Evolutionary conservation across 306 rosid species (phyloP).

Genomic region (Ammopiptanthus mongolicus): DNA sequence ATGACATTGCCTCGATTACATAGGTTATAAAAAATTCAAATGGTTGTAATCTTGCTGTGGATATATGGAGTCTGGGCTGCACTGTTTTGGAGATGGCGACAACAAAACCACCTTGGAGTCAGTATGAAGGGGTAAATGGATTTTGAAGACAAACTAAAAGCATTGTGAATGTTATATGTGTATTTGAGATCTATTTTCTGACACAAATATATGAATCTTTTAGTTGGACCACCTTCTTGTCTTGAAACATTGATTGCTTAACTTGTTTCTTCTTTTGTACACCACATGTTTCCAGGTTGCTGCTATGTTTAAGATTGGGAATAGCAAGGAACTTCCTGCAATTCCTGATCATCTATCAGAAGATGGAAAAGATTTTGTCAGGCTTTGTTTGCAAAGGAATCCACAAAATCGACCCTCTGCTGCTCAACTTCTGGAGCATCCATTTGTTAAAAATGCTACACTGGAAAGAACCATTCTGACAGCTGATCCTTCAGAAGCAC

Average conservation of each 20-base stretch:
- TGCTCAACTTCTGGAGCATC: slow-evolving; percentile 72
- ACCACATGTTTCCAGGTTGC: slow-evolving; percentile 54
- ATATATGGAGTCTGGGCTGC: slow-evolving; percentile 97
- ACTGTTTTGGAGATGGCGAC: slow-evolving; percentile 98
- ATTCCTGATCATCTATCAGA: slow-evolving; percentile 77
- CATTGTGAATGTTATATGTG: slow-evolving; percentile 13
- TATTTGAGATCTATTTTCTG: slow-evolving; percentile 29
- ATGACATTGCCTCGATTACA: slow-evolving; percentile 14
- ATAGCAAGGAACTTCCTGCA: slow-evolving; percentile 68
- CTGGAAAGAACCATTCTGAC: slow-evolving; percentile 52
- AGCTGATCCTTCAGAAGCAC: slow-evolving; percentile 35
- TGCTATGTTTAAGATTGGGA: slow-evolving; percentile 92
- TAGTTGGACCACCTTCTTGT: slow-evolving; percentile 25
- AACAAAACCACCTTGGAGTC: slow-evolving; percentile 95
- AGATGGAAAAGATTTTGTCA: slow-evolving; percentile 81
- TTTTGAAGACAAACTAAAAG: slow-evolving; percentile 5
- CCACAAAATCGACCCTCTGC: slow-evolving; percentile 74
- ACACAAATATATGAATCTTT: slow-evolving; percentile 19
- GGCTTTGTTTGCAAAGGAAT: slow-evolving; percentile 74
- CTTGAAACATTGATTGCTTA: slow-evolving; percentile 22
- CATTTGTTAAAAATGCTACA: slow-evolving; percentile 72
- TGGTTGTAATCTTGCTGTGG: slow-evolving; percentile 88
- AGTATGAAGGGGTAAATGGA: slow-evolving; percentile 83
- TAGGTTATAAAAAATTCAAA: slow-evolving; percentile 69
- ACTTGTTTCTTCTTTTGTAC: slow-evolving; percentile 26